Evolutionary conservation across 305 asterid species (phyloP).

Genomic region (Euphrasia arctica): DNA sequence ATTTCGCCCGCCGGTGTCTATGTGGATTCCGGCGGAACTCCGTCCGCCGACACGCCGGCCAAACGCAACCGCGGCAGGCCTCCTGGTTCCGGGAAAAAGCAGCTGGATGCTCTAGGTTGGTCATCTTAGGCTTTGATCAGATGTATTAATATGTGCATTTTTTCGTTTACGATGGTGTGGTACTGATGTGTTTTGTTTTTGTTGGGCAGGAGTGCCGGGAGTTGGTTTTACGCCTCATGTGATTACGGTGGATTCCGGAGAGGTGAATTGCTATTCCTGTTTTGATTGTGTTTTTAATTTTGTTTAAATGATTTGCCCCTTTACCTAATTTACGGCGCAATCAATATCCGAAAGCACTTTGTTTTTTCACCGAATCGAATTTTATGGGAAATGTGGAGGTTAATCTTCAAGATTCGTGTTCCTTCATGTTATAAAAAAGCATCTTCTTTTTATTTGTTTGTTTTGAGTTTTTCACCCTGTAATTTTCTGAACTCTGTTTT

Average conservation of each 20-base stretch:
- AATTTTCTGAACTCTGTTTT: background rate
- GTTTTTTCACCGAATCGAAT: background rate
- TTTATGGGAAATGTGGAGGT: background rate
- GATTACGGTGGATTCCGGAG: constrained; percentile 61
- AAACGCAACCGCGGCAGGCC: constrained; percentile 87
- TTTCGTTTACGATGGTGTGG: background rate
- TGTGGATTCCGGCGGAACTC: constrained; percentile 44
- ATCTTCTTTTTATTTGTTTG: background rate
- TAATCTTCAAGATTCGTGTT: background rate
- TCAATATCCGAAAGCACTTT: background rate
- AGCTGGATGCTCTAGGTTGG: constrained; percentile 73
- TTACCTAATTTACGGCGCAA: background rate
- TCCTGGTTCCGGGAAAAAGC: constrained; percentile 79
- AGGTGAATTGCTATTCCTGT: constrained; percentile 40
- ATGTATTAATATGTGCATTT: background rate
- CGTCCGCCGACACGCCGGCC: constrained; percentile 47
- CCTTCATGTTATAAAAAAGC: background rate
- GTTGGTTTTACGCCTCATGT: constrained; percentile 85
- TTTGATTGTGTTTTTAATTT: background rate
- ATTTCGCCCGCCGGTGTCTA: constrained; percentile 40
- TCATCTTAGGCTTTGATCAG: background rate
- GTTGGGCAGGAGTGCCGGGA: constrained; percentile 57
- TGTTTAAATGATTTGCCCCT: background rate
- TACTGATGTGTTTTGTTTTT: constrained; percentile 11
- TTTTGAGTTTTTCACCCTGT: background rate